Percentiles rank a stretch among this genome's conserved stretches.
phyloP scores from a whole-genome alignment of 495 filamentous ascomycete genomes.

The Cercophora sp. region DNA sequence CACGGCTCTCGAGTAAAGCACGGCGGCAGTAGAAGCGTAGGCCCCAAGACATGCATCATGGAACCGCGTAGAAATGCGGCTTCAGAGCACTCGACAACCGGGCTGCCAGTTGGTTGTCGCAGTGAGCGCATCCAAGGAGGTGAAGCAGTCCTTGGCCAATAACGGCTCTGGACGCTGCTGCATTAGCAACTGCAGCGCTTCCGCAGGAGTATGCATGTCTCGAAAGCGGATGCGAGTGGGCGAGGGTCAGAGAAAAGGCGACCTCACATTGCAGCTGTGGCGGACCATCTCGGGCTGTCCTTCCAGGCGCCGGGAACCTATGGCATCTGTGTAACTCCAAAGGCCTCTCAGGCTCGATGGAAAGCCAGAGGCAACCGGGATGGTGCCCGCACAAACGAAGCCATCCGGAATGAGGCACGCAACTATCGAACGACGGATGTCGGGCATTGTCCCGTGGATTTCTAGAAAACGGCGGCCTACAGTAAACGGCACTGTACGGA shows the following conservation, averaged over 20 bases:
- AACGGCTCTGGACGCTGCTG: slow-evolving; percentile 8
- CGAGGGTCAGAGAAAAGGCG: slow-evolving; percentile 12
- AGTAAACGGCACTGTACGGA: slow-evolving; percentile 14
- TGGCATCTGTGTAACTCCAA: no score
- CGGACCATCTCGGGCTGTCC: no score
- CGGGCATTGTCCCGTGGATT: no score
- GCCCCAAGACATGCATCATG: slow-evolving; percentile 10
- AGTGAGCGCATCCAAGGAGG: not conserved
- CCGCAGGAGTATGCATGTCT: slow-evolving; percentile 27
- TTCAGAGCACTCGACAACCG: slow-evolving; percentile 1
- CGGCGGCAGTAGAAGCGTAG: not conserved
- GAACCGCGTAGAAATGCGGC: slow-evolving; percentile 13
- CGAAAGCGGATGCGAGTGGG: slow-evolving; percentile 16
- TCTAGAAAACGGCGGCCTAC: slow-evolving; percentile 2
- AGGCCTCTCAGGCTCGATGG: no score
- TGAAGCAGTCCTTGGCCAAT: slow-evolving; percentile 16
- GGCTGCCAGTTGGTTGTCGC: slow-evolving; percentile 9
- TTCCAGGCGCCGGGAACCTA: not conserved
- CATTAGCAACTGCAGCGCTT: slow-evolving; percentile 22
- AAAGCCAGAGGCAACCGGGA: no score
- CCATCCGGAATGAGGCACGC: no score
- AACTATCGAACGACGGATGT: no score
- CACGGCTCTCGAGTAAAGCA: not conserved
- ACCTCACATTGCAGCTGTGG: slow-evolving; percentile 18
- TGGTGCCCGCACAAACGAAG: no score